Conservation (phyloP, 23 red algal species). For the Chondrus crispus region DNA sequence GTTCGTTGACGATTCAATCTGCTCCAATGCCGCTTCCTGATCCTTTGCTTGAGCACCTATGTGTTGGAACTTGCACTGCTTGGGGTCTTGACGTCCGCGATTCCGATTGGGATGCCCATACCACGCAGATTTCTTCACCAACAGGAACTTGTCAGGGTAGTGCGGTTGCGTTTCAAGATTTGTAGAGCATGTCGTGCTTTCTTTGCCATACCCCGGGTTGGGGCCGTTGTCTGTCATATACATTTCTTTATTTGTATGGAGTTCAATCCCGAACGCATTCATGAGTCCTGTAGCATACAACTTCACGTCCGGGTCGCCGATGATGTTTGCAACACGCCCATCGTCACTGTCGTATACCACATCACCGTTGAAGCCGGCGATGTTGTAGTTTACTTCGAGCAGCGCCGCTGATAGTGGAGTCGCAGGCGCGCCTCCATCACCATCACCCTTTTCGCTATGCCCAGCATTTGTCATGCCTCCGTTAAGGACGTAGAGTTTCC, state of each 20-base stretch:
- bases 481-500: conserved; percentile 48
- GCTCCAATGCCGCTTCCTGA: neutral
- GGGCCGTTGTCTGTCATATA: conserved; percentile 67
- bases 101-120: conserved; percentile 71
- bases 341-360: conserved; percentile 36
- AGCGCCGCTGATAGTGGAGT: conserved; percentile 49
- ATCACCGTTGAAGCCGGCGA: conserved; percentile 35
- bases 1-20: conserved; percentile 46
- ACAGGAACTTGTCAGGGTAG: conserved; percentile 16
- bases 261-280: conserved; percentile 43
- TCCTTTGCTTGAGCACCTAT: neutral
- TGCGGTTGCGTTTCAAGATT: conserved; percentile 34
- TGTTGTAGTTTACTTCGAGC: conserved; percentile 33
- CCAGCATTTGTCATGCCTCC: conserved; percentile 67
- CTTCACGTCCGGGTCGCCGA: conserved; percentile 26
- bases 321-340: conserved; percentile 3
- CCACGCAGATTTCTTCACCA: conserved; percentile 12
- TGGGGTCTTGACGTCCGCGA: conserved; percentile 51
- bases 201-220: conserved; percentile 63
- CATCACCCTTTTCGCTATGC: conserved; percentile 44
- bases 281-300: conserved; percentile 56
- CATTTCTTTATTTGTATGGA: conserved; percentile 20
- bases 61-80: conserved; percentile 52
- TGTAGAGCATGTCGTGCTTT: conserved; percentile 11
- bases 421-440: conserved; percentile 37